Base-by-base conservation (phyloP, 2,329 filamentous ascomycete species). In the Bipolaris victoriae region DNA sequence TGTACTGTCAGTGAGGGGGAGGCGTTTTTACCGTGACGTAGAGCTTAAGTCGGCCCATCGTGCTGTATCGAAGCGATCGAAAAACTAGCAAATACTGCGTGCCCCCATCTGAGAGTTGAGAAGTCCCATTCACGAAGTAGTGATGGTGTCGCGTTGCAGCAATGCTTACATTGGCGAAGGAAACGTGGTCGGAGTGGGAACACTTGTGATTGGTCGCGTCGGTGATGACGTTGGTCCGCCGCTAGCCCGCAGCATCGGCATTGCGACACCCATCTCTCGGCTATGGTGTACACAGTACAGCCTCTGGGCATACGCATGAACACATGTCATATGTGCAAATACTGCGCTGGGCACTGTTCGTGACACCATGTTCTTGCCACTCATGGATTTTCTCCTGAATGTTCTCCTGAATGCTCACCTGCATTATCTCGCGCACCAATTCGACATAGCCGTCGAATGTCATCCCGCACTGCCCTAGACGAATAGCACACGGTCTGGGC, bases 1-100 rank as follows among this genome's bases (percentile, higher is more conserved):
- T 46, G 35, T 29, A 24, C n/a, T 15, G 13, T 29, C 11, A 35
- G 49, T 20, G 26, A 6, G 45, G 41, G 39, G 31, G 45, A 39
- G 26, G 13, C 36, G 31, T 41, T n/a, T 54, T 40, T 73, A 75
- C 73, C 63, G 70, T 65, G 51, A 75, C 68, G 55, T 76, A 76
- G 47, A 74, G 60, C 58, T 73, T 64, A 31, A 76, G 64, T 51
- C 73, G 68, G 52, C 71, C 62, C 72, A 75, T 76, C 47, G 52
- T 63, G 65, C 47, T 55, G 40, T 60, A 36, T 50, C 49, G 49
- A 31, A 31, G 54, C 31, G 47, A 48, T 60, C 45, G 39, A 18
- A 45, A 45, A 39, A 37, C 62, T 60, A 67, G 39, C 10, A 39
- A 44, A 31, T 41, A 48, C 6, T 24, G 52, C 43, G 44, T 46